Percentiles rank a stretch among this genome's conserved stretches.
Conservation (phyloP, 108 stramenopile species). For the Pseudonitzschia multiseries region DNA sequence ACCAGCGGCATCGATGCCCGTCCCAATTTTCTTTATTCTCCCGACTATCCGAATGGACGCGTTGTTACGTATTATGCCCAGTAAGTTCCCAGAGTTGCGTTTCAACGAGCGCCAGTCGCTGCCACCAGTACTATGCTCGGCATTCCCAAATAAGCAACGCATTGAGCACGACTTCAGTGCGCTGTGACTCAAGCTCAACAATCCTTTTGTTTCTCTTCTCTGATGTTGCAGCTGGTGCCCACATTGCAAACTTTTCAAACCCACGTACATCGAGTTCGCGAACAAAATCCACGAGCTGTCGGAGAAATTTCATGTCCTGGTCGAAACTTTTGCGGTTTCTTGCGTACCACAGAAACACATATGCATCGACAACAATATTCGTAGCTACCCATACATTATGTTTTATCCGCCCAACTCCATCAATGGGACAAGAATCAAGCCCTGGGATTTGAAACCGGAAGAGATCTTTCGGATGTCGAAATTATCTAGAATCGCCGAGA, state of each 20-base stretch:
- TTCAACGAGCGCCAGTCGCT: neutral
- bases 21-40: constrained; percentile 33
- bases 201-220: neutral
- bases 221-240: constrained; percentile 40
- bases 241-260: constrained; percentile 62
- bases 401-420: constrained; percentile 46
- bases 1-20: constrained; percentile 2
- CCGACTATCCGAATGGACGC: constrained; percentile 47
- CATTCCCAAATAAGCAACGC: neutral
- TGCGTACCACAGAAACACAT: constrained; percentile 62
- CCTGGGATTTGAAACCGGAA: constrained; percentile 19
- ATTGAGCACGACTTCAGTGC: too few relatives aligned
- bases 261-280: constrained; percentile 59
- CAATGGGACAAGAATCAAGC: constrained; percentile 16
- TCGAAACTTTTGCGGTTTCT: constrained; percentile 64
- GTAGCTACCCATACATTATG: constrained; percentile 50
- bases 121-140: neutral
- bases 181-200: neutral
- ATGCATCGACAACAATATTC: constrained; percentile 53
- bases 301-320: neutral
- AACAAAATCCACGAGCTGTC: constrained; percentile 30
- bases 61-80: constrained; percentile 77
- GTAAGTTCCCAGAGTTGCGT: constrained; percentile 35
- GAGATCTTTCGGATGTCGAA: constrained; percentile 17
- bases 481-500: constrained; percentile 19